Percentiles rank a stretch among this genome's conserved stretches.
Conservation (phyloP, 257 asterid genomes). For the Lycium barbarum region DNA sequence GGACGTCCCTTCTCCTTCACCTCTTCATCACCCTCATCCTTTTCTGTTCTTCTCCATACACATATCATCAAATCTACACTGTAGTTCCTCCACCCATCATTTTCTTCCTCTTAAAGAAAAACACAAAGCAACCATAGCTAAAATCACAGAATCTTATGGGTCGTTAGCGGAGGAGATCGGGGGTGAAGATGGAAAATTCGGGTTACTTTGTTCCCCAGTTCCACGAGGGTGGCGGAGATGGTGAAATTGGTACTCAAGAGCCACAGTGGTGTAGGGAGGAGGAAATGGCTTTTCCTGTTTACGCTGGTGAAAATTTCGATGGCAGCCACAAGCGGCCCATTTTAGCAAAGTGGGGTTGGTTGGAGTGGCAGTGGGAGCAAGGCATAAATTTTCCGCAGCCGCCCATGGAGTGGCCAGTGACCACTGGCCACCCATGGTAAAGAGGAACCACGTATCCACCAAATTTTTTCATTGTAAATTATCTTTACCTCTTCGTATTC, state of each 20-base stretch:
- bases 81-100: background rate
- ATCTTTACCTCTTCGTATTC: background rate
- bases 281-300: background rate
- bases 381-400: background rate
- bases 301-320: background rate
- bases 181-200: background rate
- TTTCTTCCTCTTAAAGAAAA: background rate
- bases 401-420: background rate
- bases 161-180: background rate
- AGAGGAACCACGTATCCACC: background rate
- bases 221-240: background rate
- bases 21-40: background rate
- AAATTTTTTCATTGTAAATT: background rate
- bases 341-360: background rate
- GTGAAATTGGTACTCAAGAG: background rate
- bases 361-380: background rate
- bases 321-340: background rate
- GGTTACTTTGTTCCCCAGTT: constrained; percentile 1
- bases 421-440: background rate
- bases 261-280: background rate
- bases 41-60: background rate
- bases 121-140: constrained; percentile 2
- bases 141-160: background rate
- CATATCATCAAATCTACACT: background rate
- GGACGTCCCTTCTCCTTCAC: background rate